phyloP scores from a whole-genome alignment of 1,284 basidiomycete genomes.

The Rhodotorula sp. region DNA sequence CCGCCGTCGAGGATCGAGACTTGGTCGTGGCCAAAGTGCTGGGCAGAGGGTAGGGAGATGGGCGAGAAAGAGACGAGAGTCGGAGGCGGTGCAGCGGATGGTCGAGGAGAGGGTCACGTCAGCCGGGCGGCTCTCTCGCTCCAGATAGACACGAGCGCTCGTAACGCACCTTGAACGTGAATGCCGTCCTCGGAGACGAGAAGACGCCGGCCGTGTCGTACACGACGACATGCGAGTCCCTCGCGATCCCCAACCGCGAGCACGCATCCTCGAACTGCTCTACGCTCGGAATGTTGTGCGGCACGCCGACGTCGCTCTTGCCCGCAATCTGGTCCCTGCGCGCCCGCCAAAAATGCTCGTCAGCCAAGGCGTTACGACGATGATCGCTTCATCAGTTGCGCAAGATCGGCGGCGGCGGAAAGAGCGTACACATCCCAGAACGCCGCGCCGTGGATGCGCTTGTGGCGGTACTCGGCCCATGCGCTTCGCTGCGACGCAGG shows the following conservation, averaged over 20 bases:
- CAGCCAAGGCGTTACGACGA: not conserved
- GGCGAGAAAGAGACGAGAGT: no score
- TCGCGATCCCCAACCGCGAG: slow-evolving; percentile 69
- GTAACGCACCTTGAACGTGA: slow-evolving; percentile 73
- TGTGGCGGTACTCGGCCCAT: slow-evolving; percentile 64
- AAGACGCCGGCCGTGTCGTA: slow-evolving; percentile 88
- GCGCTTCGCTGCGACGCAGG: slow-evolving; percentile 62
- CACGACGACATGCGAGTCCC: slow-evolving; percentile 78
- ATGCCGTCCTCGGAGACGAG: slow-evolving; percentile 83
- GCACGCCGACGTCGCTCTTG: slow-evolving; percentile 69
- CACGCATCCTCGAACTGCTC: slow-evolving; percentile 76
- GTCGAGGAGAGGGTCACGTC: no score
- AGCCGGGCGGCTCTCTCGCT: not conserved
- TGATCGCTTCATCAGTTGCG: slow-evolving; percentile 47
- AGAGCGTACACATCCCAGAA: slow-evolving; percentile 78
- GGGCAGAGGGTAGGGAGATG: not conserved
- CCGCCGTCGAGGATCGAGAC: slow-evolving; percentile 88
- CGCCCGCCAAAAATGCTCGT: not conserved
- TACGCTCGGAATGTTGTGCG: slow-evolving; percentile 87
- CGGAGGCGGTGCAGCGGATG: not conserved
- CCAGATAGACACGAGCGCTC: not conserved
- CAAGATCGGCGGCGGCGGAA: slow-evolving; percentile 36
- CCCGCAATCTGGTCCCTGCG: slow-evolving; percentile 59
- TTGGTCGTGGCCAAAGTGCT: slow-evolving; percentile 76
- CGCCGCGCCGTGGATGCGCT: slow-evolving; percentile 70